Percentiles rank a stretch among this genome's conserved stretches.
These are phyloP conservation scores for Wickerhamomyces sp. DNA, from an alignment of 1,139 yeast genomes.

Conservation along the genomic window DNA sequence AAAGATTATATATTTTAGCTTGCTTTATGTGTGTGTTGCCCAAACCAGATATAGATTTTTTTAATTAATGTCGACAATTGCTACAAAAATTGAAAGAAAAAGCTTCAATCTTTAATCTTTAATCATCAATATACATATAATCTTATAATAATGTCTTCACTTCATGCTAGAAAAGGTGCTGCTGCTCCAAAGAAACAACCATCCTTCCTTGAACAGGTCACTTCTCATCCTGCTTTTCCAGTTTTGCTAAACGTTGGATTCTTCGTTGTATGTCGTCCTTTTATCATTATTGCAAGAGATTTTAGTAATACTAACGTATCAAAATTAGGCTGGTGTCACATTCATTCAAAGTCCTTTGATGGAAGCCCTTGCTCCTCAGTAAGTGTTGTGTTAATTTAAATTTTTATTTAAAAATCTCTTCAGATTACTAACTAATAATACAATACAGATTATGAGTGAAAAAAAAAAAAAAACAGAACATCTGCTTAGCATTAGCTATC, in stretches of 20 bases:
- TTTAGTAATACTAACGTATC: neutral
- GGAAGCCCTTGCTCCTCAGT: conserved; percentile 79
- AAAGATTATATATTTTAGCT: too few relatives aligned
- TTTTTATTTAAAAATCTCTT: too few relatives aligned
- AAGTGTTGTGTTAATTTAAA: conserved; percentile 4
- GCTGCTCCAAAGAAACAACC: conserved; percentile 18
- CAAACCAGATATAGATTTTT: too few relatives aligned
- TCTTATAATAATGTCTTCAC: conserved; percentile 12
- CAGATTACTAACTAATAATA: too few relatives aligned
- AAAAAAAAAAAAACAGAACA: too few relatives aligned
- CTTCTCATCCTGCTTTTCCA: conserved; percentile 59
- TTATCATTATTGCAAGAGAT: neutral
- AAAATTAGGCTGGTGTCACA: conserved; percentile 54
- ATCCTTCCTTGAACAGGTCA: conserved; percentile 48
- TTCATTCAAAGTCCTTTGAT: conserved; percentile 73
- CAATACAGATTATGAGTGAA: neutral
- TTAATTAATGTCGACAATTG: too few relatives aligned
- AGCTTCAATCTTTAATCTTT: too few relatives aligned
- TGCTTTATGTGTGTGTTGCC: too few relatives aligned
- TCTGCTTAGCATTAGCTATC: too few relatives aligned
- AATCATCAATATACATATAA: too few relatives aligned
- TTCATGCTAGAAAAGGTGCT: conserved; percentile 13
- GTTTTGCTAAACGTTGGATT: conserved; percentile 57
- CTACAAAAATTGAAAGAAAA: too few relatives aligned
- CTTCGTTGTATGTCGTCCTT: conserved; percentile 41